phyloP scores from a whole-genome alignment of 2,329 filamentous ascomycete genomes.

The Fusarium nisikadoi region DNA sequence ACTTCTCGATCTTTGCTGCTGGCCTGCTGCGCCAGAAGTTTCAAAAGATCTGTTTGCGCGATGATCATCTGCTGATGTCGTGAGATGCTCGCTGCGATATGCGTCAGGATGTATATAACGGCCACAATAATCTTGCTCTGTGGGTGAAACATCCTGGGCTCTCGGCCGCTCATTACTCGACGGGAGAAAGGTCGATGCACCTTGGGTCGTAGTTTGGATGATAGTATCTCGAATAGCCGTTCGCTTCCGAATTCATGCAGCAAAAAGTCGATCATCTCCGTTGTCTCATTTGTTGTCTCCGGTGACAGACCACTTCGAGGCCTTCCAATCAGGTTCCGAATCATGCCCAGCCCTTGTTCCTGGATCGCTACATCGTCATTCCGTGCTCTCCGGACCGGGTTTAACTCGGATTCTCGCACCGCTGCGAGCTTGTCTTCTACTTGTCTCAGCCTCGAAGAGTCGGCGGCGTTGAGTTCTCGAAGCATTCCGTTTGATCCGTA shows the following conservation, averaged over 20 bases:
- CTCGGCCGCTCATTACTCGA: conserved; percentile 51
- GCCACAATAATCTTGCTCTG: conserved; percentile 78
- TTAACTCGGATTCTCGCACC: conserved; percentile 74
- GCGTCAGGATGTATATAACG: conserved; percentile 84
- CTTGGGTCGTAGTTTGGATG: conserved; percentile 77
- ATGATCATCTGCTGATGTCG: conserved; percentile 82
- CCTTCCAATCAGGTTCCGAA: conserved; percentile 87
- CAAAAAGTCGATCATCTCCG: conserved; percentile 85
- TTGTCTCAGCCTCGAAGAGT: conserved; percentile 58
- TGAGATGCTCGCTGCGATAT: conserved; percentile 85
- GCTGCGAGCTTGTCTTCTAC: conserved; percentile 61
- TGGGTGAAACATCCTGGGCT: conserved; percentile 65
- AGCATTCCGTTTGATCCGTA: conserved; percentile 48
- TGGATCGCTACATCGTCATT: conserved; percentile 87
- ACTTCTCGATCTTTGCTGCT: conserved; percentile 78
- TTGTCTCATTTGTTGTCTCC: conserved; percentile 61
- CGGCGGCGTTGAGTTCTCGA: conserved; percentile 49
- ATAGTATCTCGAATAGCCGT: conserved; percentile 82
- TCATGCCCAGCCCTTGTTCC: conserved; percentile 88
- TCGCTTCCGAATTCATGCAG: conserved; percentile 80
- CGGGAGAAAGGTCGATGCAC: conserved; percentile 64
- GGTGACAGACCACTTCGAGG: conserved; percentile 59
- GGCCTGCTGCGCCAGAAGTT: conserved; percentile 77
- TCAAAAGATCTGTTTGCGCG: conserved; percentile 79
- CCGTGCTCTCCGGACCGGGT: conserved; percentile 73